phyloP scores from a whole-genome alignment of 768 basidiomycete species.

The Russula foetens region DNA sequence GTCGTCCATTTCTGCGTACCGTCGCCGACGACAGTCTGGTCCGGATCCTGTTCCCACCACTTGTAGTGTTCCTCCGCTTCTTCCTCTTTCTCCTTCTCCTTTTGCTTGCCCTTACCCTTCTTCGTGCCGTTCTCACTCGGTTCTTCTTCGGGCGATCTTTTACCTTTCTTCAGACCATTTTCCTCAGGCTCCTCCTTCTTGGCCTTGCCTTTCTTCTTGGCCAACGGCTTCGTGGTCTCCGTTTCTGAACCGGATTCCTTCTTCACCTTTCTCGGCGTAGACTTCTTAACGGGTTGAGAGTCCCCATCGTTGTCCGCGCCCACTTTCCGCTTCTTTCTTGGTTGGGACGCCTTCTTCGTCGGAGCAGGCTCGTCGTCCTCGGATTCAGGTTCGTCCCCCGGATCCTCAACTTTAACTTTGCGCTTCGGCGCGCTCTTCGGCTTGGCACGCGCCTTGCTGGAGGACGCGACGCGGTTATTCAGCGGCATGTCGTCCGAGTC shows the following conservation, averaged over 20 bases:
- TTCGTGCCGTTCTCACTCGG: constrained; percentile 12
- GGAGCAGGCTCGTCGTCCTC: constrained; percentile 29
- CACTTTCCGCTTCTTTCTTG: constrained; percentile 28
- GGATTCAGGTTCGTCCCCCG: constrained; percentile 24
- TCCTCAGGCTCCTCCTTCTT: constrained; percentile 35
- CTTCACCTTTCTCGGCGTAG: constrained; percentile 39
- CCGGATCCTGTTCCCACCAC: constrained; percentile 68
- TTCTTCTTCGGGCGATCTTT: constrained; percentile 25
- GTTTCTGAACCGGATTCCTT: constrained; percentile 41
- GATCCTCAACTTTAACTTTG: constrained; percentile 34
- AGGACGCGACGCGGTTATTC: constrained; percentile 14
- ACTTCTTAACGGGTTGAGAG: constrained; percentile 27
- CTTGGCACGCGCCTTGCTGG: constrained; percentile 26
- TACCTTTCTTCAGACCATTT: constrained; percentile 35
- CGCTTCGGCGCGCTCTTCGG: constrained; percentile 40
- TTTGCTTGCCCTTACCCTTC: constrained; percentile 51
- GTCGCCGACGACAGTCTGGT: constrained; percentile 57
- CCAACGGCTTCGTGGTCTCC: constrained; percentile 33
- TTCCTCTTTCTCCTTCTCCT: constrained; percentile 44
- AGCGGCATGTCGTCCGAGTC: constrained; percentile 38
- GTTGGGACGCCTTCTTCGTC: constrained; percentile 22
- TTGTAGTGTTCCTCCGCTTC: constrained; percentile 69
- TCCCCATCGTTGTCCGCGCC: constrained; percentile 52
- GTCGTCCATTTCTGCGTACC: constrained; percentile 87
- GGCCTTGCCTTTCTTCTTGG: constrained; percentile 36